These are phyloP conservation scores for Colletotrichum musicola DNA, from an alignment of 2,329 filamentous ascomycete species.

Conservation along the genomic window DNA sequence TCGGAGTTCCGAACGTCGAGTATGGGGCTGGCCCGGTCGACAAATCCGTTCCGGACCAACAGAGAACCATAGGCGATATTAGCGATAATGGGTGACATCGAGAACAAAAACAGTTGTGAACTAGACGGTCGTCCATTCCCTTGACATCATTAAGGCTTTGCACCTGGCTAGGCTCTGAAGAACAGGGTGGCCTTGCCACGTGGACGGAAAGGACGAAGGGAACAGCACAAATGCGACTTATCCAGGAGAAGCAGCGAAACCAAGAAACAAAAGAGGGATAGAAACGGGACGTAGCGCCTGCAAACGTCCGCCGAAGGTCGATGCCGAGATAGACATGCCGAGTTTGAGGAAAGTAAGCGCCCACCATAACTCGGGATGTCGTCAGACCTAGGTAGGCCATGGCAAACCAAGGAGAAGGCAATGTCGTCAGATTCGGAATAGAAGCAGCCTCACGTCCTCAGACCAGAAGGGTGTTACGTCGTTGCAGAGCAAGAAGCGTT, in stretches of 20 bases:
- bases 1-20: background rate
- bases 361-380: no score
- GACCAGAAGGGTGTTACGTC: background rate
- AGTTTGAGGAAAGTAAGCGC: no score
- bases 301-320: no score
- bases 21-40: background rate
- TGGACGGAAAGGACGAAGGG: conserved; percentile 31
- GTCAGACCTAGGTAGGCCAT: background rate
- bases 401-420: background rate
- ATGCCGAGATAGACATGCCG: no score
- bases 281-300: no score
- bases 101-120: no score
- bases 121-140: no score
- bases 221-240: conserved; percentile 2
- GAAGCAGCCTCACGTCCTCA: background rate
- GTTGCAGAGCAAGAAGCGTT: background rate
- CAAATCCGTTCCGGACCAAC: background rate
- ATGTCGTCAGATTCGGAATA: background rate
- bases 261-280: no score
- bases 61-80: no score
- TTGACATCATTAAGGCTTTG: no score
- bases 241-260: background rate
- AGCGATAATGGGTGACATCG: no score
- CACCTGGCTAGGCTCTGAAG: no score
- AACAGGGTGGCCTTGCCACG: conserved; percentile 7